Evolutionary conservation across 164 flowering plant genomes (phyloP), one percentile per base, ranked within the genome.

Genomic region (Chloranthus sessilifolius): DNA sequence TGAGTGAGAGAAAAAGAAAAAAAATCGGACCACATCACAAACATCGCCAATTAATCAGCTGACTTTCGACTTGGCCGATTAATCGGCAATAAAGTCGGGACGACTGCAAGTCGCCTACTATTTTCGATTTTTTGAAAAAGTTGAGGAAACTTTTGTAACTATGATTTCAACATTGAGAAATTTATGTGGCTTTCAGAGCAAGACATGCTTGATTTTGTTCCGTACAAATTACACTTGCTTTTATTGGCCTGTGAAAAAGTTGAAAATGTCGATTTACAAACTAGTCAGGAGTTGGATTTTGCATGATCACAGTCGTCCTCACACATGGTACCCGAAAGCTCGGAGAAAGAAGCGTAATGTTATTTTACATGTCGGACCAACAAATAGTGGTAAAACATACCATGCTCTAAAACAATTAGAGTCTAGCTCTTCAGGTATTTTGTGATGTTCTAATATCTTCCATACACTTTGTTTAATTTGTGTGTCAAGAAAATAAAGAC

Each of bases 341-440:
- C 77, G 98, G 53, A 80, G 52, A 27, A 88, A 88, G 73, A 74
- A 58, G 16, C 75, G 96, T 33, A 80, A 76, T 49, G 71, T 92
- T 57, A 35, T 80, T 47, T 55, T 88, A 55, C 98, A 92, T 68
- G 79, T 85, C 40, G 98, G 98, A 27, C 96, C 98, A n/a, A 92
- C 98, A 56, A 92, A 92, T 54, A 92, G 98, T 73, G 98, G 98
- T 25, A 92, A 92, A 82, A 92, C 98, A 24, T 55, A 92, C 53
- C 74, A 78, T 41, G 98, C 98, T 17, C 60, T 88, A 57, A 83
- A 88, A 73, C 75, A 55, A 58, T 63, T 92, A 33, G 81, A 85
- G 53, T 65, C 70, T 16, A 81, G 95, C 62, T 53, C 85, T 59
- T 75, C 95, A 56, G 98, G 98, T 85, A 66, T 19, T 9, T 31